These are phyloP conservation scores for Pseudoperonospora humuli DNA, from an alignment of 352 stramenopile species.

Conservation along the genomic window DNA sequence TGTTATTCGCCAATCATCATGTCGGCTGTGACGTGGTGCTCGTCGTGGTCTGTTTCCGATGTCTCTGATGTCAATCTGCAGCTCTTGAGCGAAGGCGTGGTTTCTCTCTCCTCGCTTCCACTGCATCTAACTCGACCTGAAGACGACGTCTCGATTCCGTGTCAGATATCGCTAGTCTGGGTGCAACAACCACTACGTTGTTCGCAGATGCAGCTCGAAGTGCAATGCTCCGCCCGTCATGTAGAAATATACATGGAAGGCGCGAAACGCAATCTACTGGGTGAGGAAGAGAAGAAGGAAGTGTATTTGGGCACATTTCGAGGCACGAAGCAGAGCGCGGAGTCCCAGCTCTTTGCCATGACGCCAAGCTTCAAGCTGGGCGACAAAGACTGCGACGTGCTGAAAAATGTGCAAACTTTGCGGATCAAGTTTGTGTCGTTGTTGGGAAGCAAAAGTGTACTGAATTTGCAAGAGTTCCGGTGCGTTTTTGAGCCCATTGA, in stretches of 20 bases:
- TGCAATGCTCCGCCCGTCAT: slow-evolving; percentile 58
- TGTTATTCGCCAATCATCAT: slow-evolving; percentile 9
- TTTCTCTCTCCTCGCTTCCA: slow-evolving; percentile 10
- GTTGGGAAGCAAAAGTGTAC: slow-evolving; percentile 38
- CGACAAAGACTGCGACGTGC: slow-evolving; percentile 38
- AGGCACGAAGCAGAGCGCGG: slow-evolving; percentile 22
- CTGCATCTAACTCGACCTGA: slow-evolving; percentile 16
- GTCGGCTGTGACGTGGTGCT: slow-evolving; percentile 18
- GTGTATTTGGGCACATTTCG: slow-evolving; percentile 72
- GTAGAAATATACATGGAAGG: slow-evolving; percentile 56
- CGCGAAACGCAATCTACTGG: slow-evolving; percentile 43
- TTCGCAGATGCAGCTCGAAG: slow-evolving; percentile 36
- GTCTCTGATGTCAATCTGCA: slow-evolving; percentile 3
- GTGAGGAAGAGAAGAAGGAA: slow-evolving; percentile 49
- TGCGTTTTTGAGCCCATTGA: slow-evolving; percentile 35
- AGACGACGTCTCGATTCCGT: slow-evolving; percentile 14
- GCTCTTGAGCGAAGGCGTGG: slow-evolving; percentile 1
- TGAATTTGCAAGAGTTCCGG: slow-evolving; percentile 33
- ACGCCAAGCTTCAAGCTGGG: slow-evolving; percentile 38
- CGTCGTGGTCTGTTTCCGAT: slow-evolving; percentile 12
- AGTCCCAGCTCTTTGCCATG: slow-evolving; percentile 35
- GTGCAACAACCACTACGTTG: slow-evolving; percentile 29
- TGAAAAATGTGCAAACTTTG: slow-evolving; percentile 42
- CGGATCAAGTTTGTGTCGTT: slow-evolving; percentile 72
- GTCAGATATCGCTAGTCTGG: slow-evolving; percentile 44